Evolutionary conservation across 495 filamentous ascomycete genomes (phyloP).

Genomic region (Cudoniella acicularis): DNA sequence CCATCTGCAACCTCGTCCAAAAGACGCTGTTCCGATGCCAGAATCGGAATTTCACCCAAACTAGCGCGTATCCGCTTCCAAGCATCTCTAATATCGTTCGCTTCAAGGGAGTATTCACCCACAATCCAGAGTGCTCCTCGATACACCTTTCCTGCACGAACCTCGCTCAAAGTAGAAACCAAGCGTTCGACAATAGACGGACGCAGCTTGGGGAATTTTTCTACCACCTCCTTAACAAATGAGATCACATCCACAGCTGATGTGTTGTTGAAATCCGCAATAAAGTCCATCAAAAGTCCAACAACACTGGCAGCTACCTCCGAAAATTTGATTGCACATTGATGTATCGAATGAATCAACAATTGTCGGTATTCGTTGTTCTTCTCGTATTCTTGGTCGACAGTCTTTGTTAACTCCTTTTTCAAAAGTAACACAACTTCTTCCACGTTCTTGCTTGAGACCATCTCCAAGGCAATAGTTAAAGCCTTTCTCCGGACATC

Average conservation of each 20-base stretch:
- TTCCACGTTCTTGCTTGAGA: constrained; percentile 97
- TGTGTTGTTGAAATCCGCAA: constrained; percentile 95
- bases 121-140: constrained; percentile 96
- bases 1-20: constrained; percentile 75
- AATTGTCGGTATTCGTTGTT: constrained; percentile 96
- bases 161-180: constrained; percentile 87
- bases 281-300: constrained; percentile 98
- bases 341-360: constrained; percentile 94
- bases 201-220: constrained; percentile 92
- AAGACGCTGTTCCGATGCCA: constrained; percentile 91
- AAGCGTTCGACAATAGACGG: constrained; percentile 81
- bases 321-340: constrained; percentile 97
- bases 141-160: constrained; percentile 95
- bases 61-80: constrained; percentile 96
- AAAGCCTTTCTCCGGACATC: constrained; percentile 94
- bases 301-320: constrained; percentile 97
- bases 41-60: constrained; percentile 94
- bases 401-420: constrained; percentile 95
- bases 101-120: constrained; percentile 92
- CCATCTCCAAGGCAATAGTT: constrained; percentile 91
- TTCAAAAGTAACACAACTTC: constrained; percentile 95
- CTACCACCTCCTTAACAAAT: constrained; percentile 98
- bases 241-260: constrained; percentile 97
- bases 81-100: constrained; percentile 89
- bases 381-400: constrained; percentile 99